Percentiles rank a stretch among this genome's conserved stretches.
phyloP scores from a whole-genome alignment of 2,329 filamentous ascomycete genomes.

The Paracorniculantispora psalliotae region DNA sequence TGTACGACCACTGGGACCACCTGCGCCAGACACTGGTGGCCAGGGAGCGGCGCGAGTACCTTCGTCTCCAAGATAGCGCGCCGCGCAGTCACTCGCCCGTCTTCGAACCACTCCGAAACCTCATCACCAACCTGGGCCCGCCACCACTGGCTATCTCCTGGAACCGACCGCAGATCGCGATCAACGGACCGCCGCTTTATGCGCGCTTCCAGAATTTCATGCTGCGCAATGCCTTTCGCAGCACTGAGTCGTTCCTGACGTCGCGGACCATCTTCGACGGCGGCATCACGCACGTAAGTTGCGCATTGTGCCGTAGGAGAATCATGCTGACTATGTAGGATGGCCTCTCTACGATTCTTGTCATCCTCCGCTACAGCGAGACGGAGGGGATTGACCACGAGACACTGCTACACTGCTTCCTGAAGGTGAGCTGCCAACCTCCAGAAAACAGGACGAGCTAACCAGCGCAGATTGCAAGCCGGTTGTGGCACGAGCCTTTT shows the following conservation, averaged over 20 bases:
- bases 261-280: slow-evolving; percentile 65
- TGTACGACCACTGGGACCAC: slow-evolving; percentile 69
- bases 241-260: slow-evolving; percentile 59
- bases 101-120: slow-evolving; percentile 54
- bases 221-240: slow-evolving; percentile 62
- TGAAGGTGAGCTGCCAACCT: slow-evolving; percentile 57
- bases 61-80: slow-evolving; percentile 50
- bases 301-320: background rate
- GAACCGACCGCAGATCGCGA: slow-evolving; percentile 61
- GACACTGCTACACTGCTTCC: slow-evolving; percentile 60
- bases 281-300: slow-evolving; percentile 58
- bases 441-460: no score
- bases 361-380: slow-evolving; percentile 64
- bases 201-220: slow-evolving; percentile 69
- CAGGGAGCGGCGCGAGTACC: slow-evolving; percentile 52
- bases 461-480: slow-evolving; percentile 54
- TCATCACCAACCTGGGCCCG: slow-evolving; percentile 62
- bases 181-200: slow-evolving; percentile 59
- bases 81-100: slow-evolving; percentile 49
- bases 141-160: slow-evolving; percentile 64
- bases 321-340: slow-evolving; percentile 38
- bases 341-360: slow-evolving; percentile 62
- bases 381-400: slow-evolving; percentile 61
- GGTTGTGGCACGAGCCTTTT: slow-evolving; percentile 65
- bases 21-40: slow-evolving; percentile 59